Evolutionary conservation across 306 rosid species (phyloP).

Genomic region (Fagus crenata): DNA sequence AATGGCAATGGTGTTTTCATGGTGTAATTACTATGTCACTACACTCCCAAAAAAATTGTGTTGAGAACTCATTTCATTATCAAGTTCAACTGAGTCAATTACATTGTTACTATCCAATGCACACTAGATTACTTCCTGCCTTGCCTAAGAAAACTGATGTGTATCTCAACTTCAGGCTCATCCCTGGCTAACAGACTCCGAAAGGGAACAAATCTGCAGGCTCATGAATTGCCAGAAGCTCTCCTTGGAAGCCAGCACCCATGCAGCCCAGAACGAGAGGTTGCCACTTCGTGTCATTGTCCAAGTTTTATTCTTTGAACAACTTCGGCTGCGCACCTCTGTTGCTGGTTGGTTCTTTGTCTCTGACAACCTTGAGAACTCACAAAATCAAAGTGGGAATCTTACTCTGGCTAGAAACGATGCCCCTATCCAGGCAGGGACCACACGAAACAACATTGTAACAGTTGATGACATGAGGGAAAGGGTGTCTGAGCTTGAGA

Average conservation of each 20-base stretch:
- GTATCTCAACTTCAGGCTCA: slow-evolving; percentile 55
- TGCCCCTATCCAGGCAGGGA: slow-evolving; percentile 24
- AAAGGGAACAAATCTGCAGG: slow-evolving; percentile 85
- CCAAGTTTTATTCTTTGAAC: slow-evolving; percentile 93
- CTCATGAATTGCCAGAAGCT: slow-evolving; percentile 92
- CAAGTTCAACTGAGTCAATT: not conserved
- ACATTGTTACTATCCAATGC: not conserved
- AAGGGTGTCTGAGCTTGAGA: slow-evolving; percentile 69
- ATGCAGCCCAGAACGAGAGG: slow-evolving; percentile 94
- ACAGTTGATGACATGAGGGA: slow-evolving; percentile 62
- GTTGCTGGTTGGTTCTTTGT: slow-evolving; percentile 76
- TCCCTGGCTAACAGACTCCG: slow-evolving; percentile 74
- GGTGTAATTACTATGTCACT: too few relatives aligned
- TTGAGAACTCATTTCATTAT: not conserved
- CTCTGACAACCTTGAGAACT: slow-evolving; percentile 65
- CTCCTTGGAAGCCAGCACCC: slow-evolving; percentile 89
- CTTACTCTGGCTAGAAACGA: slow-evolving; percentile 45
- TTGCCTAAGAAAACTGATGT: slow-evolving; percentile 8
- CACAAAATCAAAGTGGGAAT: slow-evolving; percentile 49
- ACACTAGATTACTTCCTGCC: not conserved
- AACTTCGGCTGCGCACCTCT: slow-evolving; percentile 79
- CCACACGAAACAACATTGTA: slow-evolving; percentile 26
- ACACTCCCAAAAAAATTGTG: not conserved
- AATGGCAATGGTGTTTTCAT: not conserved
- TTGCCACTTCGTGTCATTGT: slow-evolving; percentile 76